Evolutionary conservation across 2,329 filamentous ascomycete genomes (phyloP).

Genomic region (Colletotrichum musae): DNA sequence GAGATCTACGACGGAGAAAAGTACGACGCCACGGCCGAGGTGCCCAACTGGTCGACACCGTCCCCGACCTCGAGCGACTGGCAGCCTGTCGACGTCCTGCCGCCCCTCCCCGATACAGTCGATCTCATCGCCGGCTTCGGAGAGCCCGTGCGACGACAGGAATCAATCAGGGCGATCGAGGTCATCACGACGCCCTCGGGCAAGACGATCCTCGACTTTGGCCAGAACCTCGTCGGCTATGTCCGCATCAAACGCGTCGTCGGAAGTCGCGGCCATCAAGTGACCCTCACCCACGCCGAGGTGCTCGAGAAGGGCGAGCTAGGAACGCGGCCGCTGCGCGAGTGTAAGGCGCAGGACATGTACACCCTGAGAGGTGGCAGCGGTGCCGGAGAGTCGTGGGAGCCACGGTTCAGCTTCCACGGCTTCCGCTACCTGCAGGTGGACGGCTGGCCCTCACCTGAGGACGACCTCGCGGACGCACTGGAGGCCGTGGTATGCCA

Average conservation of each 20-base stretch:
- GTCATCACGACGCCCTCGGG: conserved; percentile 51
- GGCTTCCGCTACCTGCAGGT: conserved; percentile 65
- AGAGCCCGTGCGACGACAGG: conserved; percentile 43
- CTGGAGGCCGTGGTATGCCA: conserved; percentile 34
- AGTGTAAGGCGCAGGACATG: conserved; percentile 53
- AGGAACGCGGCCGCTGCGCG: conserved; percentile 53
- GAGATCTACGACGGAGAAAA: conserved; percentile 42
- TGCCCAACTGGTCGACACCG: conserved; percentile 18
- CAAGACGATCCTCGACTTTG: conserved; percentile 59
- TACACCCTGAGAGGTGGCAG: conserved; percentile 47
- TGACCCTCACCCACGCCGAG: conserved; percentile 57
- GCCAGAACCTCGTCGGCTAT: conserved; percentile 60
- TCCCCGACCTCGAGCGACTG: not conserved
- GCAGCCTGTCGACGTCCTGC: not conserved
- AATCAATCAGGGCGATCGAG: conserved; percentile 47
- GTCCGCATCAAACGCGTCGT: conserved; percentile 45
- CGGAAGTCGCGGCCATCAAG: conserved; percentile 42
- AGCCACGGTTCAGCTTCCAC: conserved; percentile 65
- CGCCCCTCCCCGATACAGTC: not conserved
- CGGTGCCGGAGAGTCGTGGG: conserved; percentile 49
- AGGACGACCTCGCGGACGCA: not conserved
- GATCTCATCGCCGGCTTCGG: conserved; percentile 23
- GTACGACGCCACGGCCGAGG: conserved; percentile 34
- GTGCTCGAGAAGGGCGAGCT: conserved; percentile 59
- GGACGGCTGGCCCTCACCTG: conserved; percentile 50